These are phyloP conservation scores for Eucalyptus tenuipes DNA, from an alignment of 345 rosid species.

Conservation along the genomic window DNA sequence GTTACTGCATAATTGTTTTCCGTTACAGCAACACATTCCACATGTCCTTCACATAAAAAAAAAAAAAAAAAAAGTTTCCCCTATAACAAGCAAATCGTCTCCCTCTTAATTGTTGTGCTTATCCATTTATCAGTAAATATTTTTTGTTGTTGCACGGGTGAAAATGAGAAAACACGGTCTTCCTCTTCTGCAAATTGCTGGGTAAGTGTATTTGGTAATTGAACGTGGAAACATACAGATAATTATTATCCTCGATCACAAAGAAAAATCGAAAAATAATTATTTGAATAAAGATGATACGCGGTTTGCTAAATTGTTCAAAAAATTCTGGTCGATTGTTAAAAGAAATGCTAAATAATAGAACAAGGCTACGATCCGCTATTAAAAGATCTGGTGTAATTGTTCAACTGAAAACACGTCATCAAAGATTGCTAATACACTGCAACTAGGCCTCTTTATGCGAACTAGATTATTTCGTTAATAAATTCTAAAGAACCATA, in stretches of 20 bases:
- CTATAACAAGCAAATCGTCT: no score
- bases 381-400: no score
- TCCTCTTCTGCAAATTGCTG: background rate
- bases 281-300: background rate
- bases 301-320: background rate
- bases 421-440: no score
- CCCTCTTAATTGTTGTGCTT: no score
- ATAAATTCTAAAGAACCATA: no score
- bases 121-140: background rate
- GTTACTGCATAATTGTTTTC: no score
- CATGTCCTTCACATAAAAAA: no score
- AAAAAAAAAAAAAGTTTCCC: no score
- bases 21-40: no score
- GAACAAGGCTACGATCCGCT: rapidly evolving
- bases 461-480: no score
- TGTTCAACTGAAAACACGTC: no score
- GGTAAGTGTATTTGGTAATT: background rate
- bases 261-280: background rate
- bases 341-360: background rate
- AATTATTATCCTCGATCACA: background rate
- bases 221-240: background rate
- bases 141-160: background rate
- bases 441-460: no score
- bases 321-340: background rate
- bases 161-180: background rate